Conservation (phyloP, 768 basidiomycete genomes). For the Auricularia sp. region DNA sequence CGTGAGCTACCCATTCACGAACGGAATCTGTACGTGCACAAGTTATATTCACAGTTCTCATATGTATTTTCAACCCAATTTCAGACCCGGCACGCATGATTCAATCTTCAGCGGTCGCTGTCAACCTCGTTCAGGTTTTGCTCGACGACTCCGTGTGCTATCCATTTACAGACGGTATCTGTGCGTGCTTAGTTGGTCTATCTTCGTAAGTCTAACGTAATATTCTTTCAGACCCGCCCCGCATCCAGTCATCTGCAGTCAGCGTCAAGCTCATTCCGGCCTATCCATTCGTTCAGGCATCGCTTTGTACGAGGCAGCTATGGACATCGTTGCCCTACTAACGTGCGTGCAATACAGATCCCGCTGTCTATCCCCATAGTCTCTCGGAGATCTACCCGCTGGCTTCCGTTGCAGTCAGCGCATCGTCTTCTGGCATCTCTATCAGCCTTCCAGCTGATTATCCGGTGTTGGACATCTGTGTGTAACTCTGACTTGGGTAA, state of each 20-base stretch:
- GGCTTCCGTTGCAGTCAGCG: neutral
- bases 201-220: no score
- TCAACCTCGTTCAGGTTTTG: neutral
- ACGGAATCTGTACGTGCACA: neutral
- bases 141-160: slow-evolving; percentile 2
- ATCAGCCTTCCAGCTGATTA: slow-evolving; percentile 1
- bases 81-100: no score
- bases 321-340: no score
- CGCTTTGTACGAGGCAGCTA: neutral
- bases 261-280: neutral
- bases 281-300: neutral
- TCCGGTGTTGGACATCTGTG: slow-evolving; percentile 1
- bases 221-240: no score
- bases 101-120: no score
- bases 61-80: no score
- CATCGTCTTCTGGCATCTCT: neutral
- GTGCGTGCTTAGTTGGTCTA: neutral
- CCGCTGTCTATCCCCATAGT: slow-evolving; percentile 6
- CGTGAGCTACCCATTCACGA: slow-evolving; percentile 3
- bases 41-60: no score
- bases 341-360: slow-evolving; percentile 5
- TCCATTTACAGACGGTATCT: slow-evolving; percentile 2
- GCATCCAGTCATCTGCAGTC: neutral
- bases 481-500: neutral
- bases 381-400: slow-evolving; percentile 1